Evolutionary conservation across 2,329 filamentous ascomycete genomes (phyloP).

Genomic region (Alternaria hordeiaustralica): DNA sequence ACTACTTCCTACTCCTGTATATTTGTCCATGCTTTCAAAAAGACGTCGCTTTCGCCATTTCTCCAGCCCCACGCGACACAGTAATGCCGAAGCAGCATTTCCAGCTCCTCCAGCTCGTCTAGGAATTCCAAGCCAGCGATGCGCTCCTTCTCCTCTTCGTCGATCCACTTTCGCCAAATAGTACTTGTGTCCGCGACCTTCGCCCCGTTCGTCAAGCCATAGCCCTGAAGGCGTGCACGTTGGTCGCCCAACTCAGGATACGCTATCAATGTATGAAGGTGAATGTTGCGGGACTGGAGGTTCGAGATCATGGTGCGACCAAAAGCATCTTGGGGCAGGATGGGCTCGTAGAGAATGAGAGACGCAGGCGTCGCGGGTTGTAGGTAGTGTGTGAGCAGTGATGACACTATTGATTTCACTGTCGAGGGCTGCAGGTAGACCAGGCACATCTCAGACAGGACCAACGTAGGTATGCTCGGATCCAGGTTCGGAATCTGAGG

Average conservation of each 20-base stretch:
- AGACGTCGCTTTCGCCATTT: slow-evolving; percentile 51
- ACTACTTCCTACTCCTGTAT: slow-evolving; percentile 25
- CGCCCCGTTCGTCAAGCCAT: slow-evolving; percentile 68
- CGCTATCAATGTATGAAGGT: slow-evolving; percentile 78
- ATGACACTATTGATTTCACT: slow-evolving; percentile 67
- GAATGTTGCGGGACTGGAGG: slow-evolving; percentile 79
- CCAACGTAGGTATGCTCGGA: slow-evolving; percentile 72
- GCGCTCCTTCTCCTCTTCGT: slow-evolving; percentile 73
- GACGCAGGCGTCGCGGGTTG: slow-evolving; percentile 58
- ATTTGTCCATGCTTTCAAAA: slow-evolving; percentile 42
- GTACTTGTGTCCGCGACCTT: slow-evolving; percentile 66
- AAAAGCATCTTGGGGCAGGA: slow-evolving; percentile 82
- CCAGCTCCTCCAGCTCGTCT: slow-evolving; percentile 96
- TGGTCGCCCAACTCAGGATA: slow-evolving; percentile 76
- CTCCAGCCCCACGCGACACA: slow-evolving; percentile 88
- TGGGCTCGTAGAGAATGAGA: slow-evolving; percentile 86
- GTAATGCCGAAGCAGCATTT: slow-evolving; percentile 85
- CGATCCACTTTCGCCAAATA: slow-evolving; percentile 82
- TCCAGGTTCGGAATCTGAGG: slow-evolving; percentile 54
- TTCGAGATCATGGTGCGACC: slow-evolving; percentile 93
- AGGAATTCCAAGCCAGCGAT: slow-evolving; percentile 83
- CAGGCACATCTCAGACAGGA: slow-evolving; percentile 95
- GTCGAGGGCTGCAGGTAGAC: slow-evolving; percentile 78
- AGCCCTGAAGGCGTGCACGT: slow-evolving; percentile 66
- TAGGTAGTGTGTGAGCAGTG: slow-evolving; percentile 44